Base-by-base conservation (phyloP, 306 rosid species). In the Dicorynia guianensis region DNA sequence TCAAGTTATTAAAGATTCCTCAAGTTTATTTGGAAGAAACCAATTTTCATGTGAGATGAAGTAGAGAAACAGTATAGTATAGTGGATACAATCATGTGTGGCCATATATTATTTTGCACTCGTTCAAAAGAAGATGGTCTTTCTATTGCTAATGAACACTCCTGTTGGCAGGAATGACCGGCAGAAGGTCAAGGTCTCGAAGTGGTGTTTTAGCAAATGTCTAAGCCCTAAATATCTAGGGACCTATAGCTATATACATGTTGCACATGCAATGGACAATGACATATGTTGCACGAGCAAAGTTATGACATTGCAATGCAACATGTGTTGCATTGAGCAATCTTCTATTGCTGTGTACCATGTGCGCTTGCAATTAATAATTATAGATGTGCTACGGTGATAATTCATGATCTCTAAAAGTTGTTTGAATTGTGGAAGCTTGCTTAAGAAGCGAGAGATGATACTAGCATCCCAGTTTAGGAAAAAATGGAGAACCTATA, bases 371-470 rank as follows among this genome's bases (percentile, higher is more conserved):
- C 18, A 40, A 33, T 58, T 58, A 58, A 58, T 58, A 42, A 30
- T 14, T 40, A 12, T 11, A 8, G 42, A 58, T 42, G 7, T 5
- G 30, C 6, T 7, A 2, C 46, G 20, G 19, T 43, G 15, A 38
- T 62, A 30, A 62, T 39, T 15, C 38, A 40, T 44, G 55, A 42
- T 66, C 33, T 34, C 15, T 0, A 59, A 12, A 20, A 70, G 63
- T 38, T 54, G 12, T 20, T 50, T 62, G 20, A 74, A 14, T 52
- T 63, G 55, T 63, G 40, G 10, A 40, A 36, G 17, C 20, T 8
- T 34, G 69, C 61, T 74, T 62, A 17, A 50, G 20, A 19, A 18
- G 63, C 58, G 40, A 59, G 7, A 36, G 64, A 12, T 49, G n/a
- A 63, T 17, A 48, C 61, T 15, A 48, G 19, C 48, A 15, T n/a